phyloP scores from a whole-genome alignment of 176 grass and related monocot genomes.

The Raddia guianensis region DNA sequence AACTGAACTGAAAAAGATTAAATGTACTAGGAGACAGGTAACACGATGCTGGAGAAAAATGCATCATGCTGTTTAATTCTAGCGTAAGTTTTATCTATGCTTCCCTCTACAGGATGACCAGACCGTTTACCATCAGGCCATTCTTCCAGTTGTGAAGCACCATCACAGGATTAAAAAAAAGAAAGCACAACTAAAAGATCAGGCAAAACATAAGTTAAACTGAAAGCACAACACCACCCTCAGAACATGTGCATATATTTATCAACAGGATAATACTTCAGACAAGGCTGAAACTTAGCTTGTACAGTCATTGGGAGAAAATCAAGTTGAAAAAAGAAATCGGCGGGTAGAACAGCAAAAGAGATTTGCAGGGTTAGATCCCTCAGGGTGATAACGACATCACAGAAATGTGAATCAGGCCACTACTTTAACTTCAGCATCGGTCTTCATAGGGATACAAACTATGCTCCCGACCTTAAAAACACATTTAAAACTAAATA shows the following conservation, averaged over 20 bases:
- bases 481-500: neutral
- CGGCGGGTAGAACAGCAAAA: too few species aligned
- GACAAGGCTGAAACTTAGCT: conserved; percentile 62
- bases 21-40: conserved; percentile 58
- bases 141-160: conserved; percentile 49
- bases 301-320: conserved; percentile 45
- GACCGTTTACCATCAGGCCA: conserved; percentile 25
- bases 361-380: neutral
- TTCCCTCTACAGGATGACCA: conserved; percentile 51
- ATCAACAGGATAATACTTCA: conserved; percentile 46
- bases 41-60: conserved; percentile 26
- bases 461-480: neutral
- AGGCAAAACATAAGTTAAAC: too few species aligned
- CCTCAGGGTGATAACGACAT: conserved; percentile 55
- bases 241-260: neutral
- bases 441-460: conserved; percentile 24
- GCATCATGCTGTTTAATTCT: conserved; percentile 59
- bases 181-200: too few species aligned
- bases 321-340: neutral
- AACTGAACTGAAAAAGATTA: neutral
- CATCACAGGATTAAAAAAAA: too few species aligned
- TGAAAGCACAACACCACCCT: neutral
- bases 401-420: conserved; percentile 43
- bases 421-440: conserved; percentile 58
- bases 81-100: conserved; percentile 46